Base-by-base conservation (phyloP, 768 basidiomycete species). In the Boletus barrowsii region DNA sequence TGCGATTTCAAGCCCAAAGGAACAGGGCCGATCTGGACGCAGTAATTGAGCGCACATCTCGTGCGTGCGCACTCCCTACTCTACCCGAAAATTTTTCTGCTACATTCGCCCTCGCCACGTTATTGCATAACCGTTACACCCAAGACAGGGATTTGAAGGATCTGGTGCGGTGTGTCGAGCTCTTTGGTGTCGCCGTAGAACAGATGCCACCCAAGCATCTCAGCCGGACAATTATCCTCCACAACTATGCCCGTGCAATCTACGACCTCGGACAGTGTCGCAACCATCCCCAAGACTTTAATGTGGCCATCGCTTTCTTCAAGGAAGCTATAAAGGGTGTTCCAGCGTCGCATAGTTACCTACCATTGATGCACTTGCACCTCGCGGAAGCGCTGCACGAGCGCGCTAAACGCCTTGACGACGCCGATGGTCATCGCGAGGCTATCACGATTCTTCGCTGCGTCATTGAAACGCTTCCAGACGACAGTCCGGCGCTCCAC, bases 151-250 rank as follows among this genome's bases (percentile, higher is more conserved):
- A 53, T 17, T 6, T 49, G 29, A 32, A 39, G 22, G 66, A 69
- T 47, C 29, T 67, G 40, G 54, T 55, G 36, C 46, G 49, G 18
- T 57, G 50, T 32, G 36, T 67, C 36, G 17, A 58, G 26, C 30
- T 59, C 17, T 66, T 64, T 46, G 39, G 22, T 18, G 22, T 29
- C 3, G 57, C 46, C 15, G 42, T 42, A 10, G 51, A 55, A 24
- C 47, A 52, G 47, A 57, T 60, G 45, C 59, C 60, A 18, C 45
- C 46, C 17, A 55, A 56, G n/a, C 59, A 66, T 9, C 30, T 48
- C 17, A 1, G 1, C 22, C 62, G 54, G 9, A 36, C n/a, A 13
- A 10, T 0, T 1, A 15, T 68, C 35, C 58, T 42, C 18, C 52
- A 33, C 36, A 52, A 55, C 39, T 54, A 65, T 41, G 67, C 57